Base-by-base conservation (phyloP, 441 rosid genomes). In the Adansonia grandidieri region DNA sequence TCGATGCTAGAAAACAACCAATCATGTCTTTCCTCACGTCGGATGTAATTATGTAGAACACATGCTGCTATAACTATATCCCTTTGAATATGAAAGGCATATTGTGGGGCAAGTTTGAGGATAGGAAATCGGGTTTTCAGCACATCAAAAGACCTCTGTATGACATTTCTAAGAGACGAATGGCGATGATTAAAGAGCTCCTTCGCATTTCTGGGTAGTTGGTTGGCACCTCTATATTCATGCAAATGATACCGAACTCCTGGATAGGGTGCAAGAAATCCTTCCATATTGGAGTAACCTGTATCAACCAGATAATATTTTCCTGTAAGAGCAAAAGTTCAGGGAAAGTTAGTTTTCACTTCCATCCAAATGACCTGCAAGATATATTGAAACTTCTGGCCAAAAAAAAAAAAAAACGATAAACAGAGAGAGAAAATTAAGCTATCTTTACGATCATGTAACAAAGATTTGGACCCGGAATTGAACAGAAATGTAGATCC, bases 111-210 rank as follows among this genome's bases (percentile, higher is more conserved):
- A 2, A 92, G 89, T 85, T 88, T 92, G 77, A 90, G 90, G 67
- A 94, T 91, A 5, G 97, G 97, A 82, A 94, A 94, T 65, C 97
- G 85, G 32, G 89, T 78, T 81, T 86, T 93, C 83, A 94, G 83
- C 76, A 89, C 86, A 72, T 82, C 75, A 48, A 93, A 85, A 64
- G 88, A 88, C 84, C 77, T 85, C 68, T 84, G 88, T 53, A 94
- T 88, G 73, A 77, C 84, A 81, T 80, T 84, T 78, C 90, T 85
- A 53, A 89, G 86, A 68, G 78, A 87, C n/a, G 87, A 84, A 87
- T 94, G 97, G 51, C 97, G 86, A 84, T 93, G 94, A 71, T 92
- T 94, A 80, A 88, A 94, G 28, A 93, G 88, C 76, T 94, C 97
- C 83, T 80, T 84, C 4, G 89, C 87, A 69, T 87, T 94, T 83